These are phyloP conservation scores for Mortierella antarctica DNA, from an alignment of 192 early-diverging fungal genomes.

Conservation along the genomic window DNA sequence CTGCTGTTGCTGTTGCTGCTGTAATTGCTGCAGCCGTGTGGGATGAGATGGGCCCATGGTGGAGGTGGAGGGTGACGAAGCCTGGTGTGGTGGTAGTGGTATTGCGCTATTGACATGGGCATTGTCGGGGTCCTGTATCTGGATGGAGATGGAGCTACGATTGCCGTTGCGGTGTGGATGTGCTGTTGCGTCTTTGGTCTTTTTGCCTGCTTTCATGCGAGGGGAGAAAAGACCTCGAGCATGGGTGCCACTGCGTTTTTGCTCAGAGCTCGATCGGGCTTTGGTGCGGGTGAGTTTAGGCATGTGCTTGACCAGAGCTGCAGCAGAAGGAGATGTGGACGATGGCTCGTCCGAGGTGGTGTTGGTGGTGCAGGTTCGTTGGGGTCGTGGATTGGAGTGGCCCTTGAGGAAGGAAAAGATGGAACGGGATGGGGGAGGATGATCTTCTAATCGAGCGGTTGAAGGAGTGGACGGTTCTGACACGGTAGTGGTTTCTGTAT, in stretches of 20 bases:
- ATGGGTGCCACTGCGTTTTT: neutral
- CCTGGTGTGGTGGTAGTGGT: neutral
- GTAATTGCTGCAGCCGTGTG: too few relatives aligned
- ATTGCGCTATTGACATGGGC: neutral
- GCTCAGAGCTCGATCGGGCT: conserved; percentile 16
- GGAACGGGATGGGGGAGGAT: neutral
- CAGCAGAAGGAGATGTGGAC: neutral
- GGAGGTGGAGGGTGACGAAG: neutral
- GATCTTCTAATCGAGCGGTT: conserved; percentile 13
- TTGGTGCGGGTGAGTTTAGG: conserved; percentile 22
- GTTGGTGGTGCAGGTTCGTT: neutral
- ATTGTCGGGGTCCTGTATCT: neutral
- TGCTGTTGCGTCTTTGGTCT: too few relatives aligned
- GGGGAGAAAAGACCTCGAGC: neutral
- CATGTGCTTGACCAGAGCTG: conserved; percentile 8
- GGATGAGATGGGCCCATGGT: too few relatives aligned
- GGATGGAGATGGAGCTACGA: neutral
- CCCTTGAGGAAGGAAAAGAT: conserved; percentile 29
- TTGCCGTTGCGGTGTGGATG: neutral
- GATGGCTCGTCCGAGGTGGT: neutral
- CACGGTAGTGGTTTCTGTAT: neutral
- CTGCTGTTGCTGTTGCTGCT: neutral
- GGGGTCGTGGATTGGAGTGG: neutral
- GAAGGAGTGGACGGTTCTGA: conserved; percentile 11
- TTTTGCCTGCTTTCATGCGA: neutral